Evolutionary conservation across 2,329 filamentous ascomycete species (phyloP), one percentile per base, ranked within the genome.

Genomic region (Pseudomassariella vexata): DNA sequence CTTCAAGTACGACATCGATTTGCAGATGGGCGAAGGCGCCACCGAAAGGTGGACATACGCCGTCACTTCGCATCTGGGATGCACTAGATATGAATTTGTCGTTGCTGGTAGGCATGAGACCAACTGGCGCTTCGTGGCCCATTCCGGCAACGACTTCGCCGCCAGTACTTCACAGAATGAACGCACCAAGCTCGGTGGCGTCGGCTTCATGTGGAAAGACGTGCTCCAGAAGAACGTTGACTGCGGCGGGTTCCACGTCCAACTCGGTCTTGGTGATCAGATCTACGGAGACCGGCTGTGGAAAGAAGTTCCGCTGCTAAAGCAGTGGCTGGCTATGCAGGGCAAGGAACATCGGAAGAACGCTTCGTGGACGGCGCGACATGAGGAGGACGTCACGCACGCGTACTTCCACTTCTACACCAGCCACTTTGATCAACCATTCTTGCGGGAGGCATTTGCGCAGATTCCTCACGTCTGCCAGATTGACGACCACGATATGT

Each of bases 321-420:
- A 88, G 66, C 92, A 96, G 56, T 98, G 92, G 92, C 78, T 95
- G 26, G 78, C 83, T 8, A 92, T 89, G 62, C 89, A 83, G 48
- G 92, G 92, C 5, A 89, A 95, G 45, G 92, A 96, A 35, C 92
- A 88, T 47, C 75, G 94, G 37, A 94, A 89, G 65, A 94, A 81
- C 46, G 82, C 87, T 0, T 73, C 81, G 25, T 98, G 92, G 92
- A 95, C 89, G 6, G 87, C 90, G 4, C 82, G 87, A 30, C 86
- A 96, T 48, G 88, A 98, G 53, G 90, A 98, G 52, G 92, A 98
- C 52, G 87, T 95, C 12, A 81, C 83, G 3, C 89, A 96, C 59
- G 89, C 92, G 6, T 98, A 95, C 63, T 98, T 98, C 60, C 92
- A 98, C 58, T 98, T 95, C 59, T 98, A 98, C 56, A 95, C 89